phyloP scores from a whole-genome alignment of 805 yeast genomes.

The Diddensiella santjacobensis region DNA sequence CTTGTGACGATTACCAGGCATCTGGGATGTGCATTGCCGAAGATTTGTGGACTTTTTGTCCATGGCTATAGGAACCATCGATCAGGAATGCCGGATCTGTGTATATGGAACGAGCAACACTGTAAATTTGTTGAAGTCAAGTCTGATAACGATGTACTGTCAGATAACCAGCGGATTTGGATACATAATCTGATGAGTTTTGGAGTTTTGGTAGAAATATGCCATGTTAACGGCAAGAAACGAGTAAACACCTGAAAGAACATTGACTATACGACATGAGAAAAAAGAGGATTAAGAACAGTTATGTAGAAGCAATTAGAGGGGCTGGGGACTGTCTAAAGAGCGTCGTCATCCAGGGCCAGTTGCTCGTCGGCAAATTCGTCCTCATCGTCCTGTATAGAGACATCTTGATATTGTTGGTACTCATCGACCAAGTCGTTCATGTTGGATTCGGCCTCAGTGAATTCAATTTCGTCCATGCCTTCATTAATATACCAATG shows the following conservation, averaged over 20 bases:
- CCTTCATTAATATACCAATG: slow-evolving; percentile 96
- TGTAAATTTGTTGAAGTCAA: slow-evolving; percentile 35
- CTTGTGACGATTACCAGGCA: slow-evolving; percentile 23
- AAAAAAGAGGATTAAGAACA: slow-evolving; percentile 17
- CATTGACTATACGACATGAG: slow-evolving; percentile 17
- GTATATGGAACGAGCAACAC: slow-evolving; percentile 28
- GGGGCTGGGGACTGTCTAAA: not conserved
- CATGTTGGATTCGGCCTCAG: slow-evolving; percentile 92
- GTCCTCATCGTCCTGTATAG: slow-evolving; percentile 64
- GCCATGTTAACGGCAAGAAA: slow-evolving; percentile 20
- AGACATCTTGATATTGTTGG: slow-evolving; percentile 87
- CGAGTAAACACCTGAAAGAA: slow-evolving; percentile 4
- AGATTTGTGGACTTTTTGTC: slow-evolving; percentile 23
- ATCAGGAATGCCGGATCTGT: slow-evolving; percentile 37
- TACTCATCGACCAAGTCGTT: slow-evolving; percentile 83
- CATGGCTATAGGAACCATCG: slow-evolving; percentile 25
- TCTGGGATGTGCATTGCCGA: slow-evolving; percentile 22
- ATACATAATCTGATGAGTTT: slow-evolving; percentile 29
- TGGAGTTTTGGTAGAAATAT: slow-evolving; percentile 33
- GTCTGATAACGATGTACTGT: slow-evolving; percentile 36
- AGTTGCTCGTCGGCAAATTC: slow-evolving; percentile 45
- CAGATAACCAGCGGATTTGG: slow-evolving; percentile 38
- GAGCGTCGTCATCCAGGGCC: slow-evolving; percentile 9
- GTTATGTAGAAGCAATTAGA: slow-evolving; percentile 1
- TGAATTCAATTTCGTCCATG: slow-evolving; percentile 92